Base-by-base conservation (phyloP, 345 rosid species). In the rapeseed (Brassica napus) region DNA sequence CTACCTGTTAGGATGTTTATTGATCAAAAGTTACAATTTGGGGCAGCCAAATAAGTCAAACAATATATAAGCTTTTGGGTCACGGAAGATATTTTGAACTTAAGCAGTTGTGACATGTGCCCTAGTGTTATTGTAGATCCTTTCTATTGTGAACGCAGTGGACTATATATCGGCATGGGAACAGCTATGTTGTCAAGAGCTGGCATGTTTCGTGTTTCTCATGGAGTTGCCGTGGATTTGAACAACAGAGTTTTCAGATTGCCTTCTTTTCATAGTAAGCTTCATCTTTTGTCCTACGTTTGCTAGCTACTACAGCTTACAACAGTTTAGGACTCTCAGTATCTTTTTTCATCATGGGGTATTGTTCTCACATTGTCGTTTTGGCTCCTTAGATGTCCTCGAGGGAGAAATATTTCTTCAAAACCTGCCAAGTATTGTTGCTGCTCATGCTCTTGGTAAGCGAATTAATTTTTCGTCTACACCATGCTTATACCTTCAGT, bases 351-450 rank as follows among this genome's bases (percentile, higher is more conserved):
- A 34, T 73, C 58, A 44, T 73, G 57, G 57, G 28, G 47, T 8
- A 67, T 60, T 73, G 0, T 6, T 78, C 71, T 68, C 59, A 61
- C 15, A 68, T 69, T 60, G 32, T 74, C 6, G 18, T 10, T 79
- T 79, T 78, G 28, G 44, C 47, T 68, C 71, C n/a, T 28, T 85
- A 95, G 98, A 93, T 85, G 93, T 93, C 79, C 97, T 95, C 5
- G 91, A 90, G 81, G 98, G 99, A 71, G 93, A 95, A 83, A 87
- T 95, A 83, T 95, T 95, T 89, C 97, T 95, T 77, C 99, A 93
- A 69, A 95, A 93, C 86, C 83, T 93, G 85, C 98, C 99, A 65
- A 95, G 99, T 79, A 89, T 95, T 60, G 82, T 91, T 75, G 81
- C 89, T 64, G 94, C 97, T 82, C 98, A 95, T 82, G 96, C 91